Percentiles rank a stretch among this genome's conserved stretches.
Evolutionary conservation across 768 basidiomycete genomes (phyloP).

Genomic region (Phlebiopsis flavidoalba): DNA sequence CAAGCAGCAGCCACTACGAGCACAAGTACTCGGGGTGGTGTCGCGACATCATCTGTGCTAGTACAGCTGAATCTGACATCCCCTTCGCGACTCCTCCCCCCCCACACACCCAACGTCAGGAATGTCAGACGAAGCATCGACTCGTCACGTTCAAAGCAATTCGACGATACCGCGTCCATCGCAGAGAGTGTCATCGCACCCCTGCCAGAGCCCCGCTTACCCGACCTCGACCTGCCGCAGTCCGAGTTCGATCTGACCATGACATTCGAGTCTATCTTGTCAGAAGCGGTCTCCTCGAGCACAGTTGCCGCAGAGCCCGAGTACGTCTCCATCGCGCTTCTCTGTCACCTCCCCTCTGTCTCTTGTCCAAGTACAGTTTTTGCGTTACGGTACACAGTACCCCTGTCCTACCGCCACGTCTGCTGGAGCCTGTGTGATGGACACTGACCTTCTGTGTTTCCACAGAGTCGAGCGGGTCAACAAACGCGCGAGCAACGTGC

Average conservation of each 20-base stretch:
- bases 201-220: conserved; percentile 12
- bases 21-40: conserved; percentile 12
- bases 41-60: not conserved
- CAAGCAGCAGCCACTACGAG: conserved; percentile 2
- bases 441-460: not conserved
- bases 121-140: conserved; percentile 4
- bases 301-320: conserved; percentile 11
- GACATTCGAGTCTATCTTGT: conserved; percentile 24
- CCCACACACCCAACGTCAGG: conserved; percentile 2
- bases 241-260: conserved; percentile 23
- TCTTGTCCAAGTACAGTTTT: not conserved
- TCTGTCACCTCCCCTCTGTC: not conserved
- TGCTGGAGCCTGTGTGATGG: not conserved
- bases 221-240: conserved; percentile 24
- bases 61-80: conserved; percentile 8
- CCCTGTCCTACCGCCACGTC: conserved; percentile 3
- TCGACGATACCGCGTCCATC: conserved; percentile 10
- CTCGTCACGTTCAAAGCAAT: not conserved
- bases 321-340: conserved; percentile 12
- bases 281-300: conserved; percentile 5
- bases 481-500: conserved; percentile 73
- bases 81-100: conserved; percentile 1
- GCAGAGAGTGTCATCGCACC: conserved; percentile 9
- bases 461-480: conserved; percentile 33
- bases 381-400: not conserved